These are phyloP conservation scores for Blepharisma undulans DNA, from an alignment of 169 alveolate species.

Conservation along the genomic window DNA sequence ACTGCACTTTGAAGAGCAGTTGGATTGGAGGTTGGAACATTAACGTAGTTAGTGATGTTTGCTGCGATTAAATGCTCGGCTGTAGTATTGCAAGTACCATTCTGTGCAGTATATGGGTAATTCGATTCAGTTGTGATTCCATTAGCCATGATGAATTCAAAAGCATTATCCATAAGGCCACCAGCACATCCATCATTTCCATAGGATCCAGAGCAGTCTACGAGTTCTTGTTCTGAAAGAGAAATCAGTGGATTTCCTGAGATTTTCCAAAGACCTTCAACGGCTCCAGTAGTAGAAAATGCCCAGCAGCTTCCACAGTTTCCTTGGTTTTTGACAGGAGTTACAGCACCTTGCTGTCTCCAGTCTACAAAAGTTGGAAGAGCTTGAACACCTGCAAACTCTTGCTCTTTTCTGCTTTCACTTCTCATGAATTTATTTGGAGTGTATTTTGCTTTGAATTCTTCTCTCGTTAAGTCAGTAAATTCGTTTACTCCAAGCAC, in stretches of 20 bases:
- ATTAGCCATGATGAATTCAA: conserved; percentile 70
- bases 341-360: conserved; percentile 58
- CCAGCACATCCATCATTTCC: conserved; percentile 59
- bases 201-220: conserved; percentile 52
- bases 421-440: background rate
- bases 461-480: background rate
- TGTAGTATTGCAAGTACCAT: background rate
- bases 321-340: conserved; percentile 61
- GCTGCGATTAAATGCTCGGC: background rate
- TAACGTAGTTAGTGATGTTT: background rate
- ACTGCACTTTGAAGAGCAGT: background rate
- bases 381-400: background rate
- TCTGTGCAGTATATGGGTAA: conserved; percentile 65
- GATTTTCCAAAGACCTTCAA: conserved; percentile 38
- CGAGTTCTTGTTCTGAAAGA: conserved; percentile 70
- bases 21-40: background rate
- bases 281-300: conserved; percentile 53
- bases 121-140: conserved; percentile 71
- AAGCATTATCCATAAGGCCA: conserved; percentile 66
- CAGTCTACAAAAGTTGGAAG: conserved; percentile 48
- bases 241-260: background rate
- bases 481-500: conserved; percentile 30
- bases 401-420: background rate
- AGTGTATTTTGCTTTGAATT: background rate
- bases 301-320: conserved; percentile 65